Conservation (phyloP, 2,329 filamentous ascomycete genomes). For the Fusarium protoensiforme region DNA sequence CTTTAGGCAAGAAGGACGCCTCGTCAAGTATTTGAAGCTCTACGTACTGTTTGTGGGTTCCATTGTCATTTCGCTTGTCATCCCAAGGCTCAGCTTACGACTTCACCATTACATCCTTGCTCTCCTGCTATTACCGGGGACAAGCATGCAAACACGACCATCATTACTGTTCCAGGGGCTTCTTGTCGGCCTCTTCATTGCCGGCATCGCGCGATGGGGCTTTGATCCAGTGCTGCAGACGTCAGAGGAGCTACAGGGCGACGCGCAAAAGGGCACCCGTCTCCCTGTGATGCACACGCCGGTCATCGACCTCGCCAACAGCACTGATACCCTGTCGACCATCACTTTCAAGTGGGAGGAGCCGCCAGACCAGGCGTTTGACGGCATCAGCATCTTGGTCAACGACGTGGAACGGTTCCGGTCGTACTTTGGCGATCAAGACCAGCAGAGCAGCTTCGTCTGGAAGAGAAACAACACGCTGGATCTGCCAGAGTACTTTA, state of each 20-base stretch:
- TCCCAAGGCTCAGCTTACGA: slow-evolving; percentile 83
- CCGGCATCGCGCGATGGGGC: slow-evolving; percentile 90
- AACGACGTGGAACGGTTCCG: slow-evolving; percentile 87
- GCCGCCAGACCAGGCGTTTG: slow-evolving; percentile 63
- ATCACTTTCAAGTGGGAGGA: slow-evolving; percentile 71
- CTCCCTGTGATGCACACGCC: slow-evolving; percentile 66
- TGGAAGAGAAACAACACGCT: slow-evolving; percentile 65
- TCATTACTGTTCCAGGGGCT: slow-evolving; percentile 90
- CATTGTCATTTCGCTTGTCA: slow-evolving; percentile 76
- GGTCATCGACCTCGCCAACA: slow-evolving; percentile 56
- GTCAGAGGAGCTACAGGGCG: slow-evolving; percentile 75
- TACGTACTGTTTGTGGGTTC: slow-evolving; percentile 75
- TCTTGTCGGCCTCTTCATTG: slow-evolving; percentile 90
- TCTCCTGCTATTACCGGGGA: slow-evolving; percentile 87
- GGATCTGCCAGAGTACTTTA: slow-evolving; percentile 75
- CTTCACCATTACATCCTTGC: slow-evolving; percentile 97
- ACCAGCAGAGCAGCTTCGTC: slow-evolving; percentile 59
- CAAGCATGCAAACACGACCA: slow-evolving; percentile 86
- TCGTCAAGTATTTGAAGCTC: slow-evolving; percentile 80
- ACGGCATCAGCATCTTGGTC: slow-evolving; percentile 83
- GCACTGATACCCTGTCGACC: slow-evolving; percentile 62
- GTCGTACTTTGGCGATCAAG: slow-evolving; percentile 72
- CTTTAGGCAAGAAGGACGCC: slow-evolving; percentile 85
- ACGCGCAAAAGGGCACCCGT: slow-evolving; percentile 70
- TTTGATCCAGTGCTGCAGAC: slow-evolving; percentile 93